Percentiles rank a stretch among this genome's conserved stretches.
Evolutionary conservation across 129 eudicot species (phyloP).

Genomic region (Centaurea solstitialis): DNA sequence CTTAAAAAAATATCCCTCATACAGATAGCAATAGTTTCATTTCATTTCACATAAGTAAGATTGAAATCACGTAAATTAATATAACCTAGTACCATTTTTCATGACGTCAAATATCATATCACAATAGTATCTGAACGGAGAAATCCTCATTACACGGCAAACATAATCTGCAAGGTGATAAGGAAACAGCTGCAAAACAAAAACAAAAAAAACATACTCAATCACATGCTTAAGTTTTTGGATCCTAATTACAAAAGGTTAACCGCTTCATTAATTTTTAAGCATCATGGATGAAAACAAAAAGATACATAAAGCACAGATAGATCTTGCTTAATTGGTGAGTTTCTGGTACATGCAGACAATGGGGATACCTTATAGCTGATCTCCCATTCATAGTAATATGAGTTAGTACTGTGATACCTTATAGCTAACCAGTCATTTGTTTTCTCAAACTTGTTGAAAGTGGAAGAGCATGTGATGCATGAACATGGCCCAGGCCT

Average conservation of each 20-base stretch:
- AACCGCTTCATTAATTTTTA: neutral
- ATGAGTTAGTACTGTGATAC: neutral
- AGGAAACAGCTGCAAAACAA: slow-evolving; percentile 85
- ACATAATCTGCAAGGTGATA: slow-evolving; percentile 98
- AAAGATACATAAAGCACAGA: neutral
- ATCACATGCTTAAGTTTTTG: neutral
- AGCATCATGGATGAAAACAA: slow-evolving; percentile 2
- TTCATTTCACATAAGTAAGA: neutral
- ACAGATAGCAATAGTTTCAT: neutral
- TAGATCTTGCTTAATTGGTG: slow-evolving; percentile 4
- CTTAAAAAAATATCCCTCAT: neutral
- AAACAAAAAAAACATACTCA: slow-evolving; percentile 16
- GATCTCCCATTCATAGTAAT: neutral
- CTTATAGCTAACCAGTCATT: neutral
- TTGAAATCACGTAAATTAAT: neutral
- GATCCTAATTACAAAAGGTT: neutral
- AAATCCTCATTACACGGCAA: slow-evolving; percentile 96
- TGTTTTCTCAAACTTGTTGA: slow-evolving; percentile 2
- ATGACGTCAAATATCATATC: slow-evolving; percentile 97
- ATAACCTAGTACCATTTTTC: slow-evolving; percentile 77
- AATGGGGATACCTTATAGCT: neutral
- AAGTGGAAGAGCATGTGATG: neutral
- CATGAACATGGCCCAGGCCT: neutral
- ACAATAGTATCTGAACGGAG: slow-evolving; percentile 97
- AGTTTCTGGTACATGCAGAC: neutral